Percentiles rank a stretch among this genome's conserved stretches.
Conservation (phyloP, 2,329 filamentous ascomycete species). For the Arthrocladium fulminans region DNA sequence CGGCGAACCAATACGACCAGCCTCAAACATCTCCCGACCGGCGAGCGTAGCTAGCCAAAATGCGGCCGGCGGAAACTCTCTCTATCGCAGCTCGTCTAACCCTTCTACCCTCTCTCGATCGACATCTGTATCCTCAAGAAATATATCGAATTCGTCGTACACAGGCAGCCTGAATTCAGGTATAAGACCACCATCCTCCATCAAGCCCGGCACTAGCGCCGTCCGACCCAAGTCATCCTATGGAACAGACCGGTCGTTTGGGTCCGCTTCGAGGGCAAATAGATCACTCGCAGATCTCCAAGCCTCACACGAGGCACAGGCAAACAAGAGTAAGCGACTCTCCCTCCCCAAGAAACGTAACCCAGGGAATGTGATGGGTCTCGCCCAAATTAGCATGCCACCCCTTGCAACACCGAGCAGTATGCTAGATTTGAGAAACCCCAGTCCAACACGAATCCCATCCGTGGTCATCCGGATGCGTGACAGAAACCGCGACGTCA, state of each 20-base stretch:
- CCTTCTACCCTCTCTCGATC: constrained; percentile 37
- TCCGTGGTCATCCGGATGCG: neutral
- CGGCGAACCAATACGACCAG: constrained; percentile 41
- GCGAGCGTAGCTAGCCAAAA: constrained; percentile 36
- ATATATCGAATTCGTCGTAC: constrained; percentile 42
- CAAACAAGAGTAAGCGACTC: constrained; percentile 7
- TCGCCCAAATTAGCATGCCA: neutral
- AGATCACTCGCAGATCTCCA: constrained; percentile 30
- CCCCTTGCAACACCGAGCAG: neutral
- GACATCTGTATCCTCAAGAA: constrained; percentile 34
- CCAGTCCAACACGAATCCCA: neutral
- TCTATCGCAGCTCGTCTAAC: constrained; percentile 35
- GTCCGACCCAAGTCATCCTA: constrained; percentile 46
- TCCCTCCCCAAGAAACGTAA: constrained; percentile 13
- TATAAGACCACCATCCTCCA: constrained; percentile 36
- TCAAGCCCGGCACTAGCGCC: constrained; percentile 28
- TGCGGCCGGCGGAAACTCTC: constrained; percentile 31
- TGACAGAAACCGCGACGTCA: constrained; percentile 2
- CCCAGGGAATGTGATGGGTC: constrained; percentile 8
- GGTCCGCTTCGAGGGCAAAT: constrained; percentile 33
- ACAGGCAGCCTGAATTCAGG: constrained; percentile 50
- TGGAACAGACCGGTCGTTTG: constrained; percentile 41
- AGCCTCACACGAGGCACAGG: constrained; percentile 7
- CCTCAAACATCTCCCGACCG: constrained; percentile 34
- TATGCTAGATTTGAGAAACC: neutral